Evolutionary conservation across 2,329 filamentous ascomycete genomes (phyloP), one percentile per base, ranked within the genome.

Genomic region (Verruconis gallopava): DNA sequence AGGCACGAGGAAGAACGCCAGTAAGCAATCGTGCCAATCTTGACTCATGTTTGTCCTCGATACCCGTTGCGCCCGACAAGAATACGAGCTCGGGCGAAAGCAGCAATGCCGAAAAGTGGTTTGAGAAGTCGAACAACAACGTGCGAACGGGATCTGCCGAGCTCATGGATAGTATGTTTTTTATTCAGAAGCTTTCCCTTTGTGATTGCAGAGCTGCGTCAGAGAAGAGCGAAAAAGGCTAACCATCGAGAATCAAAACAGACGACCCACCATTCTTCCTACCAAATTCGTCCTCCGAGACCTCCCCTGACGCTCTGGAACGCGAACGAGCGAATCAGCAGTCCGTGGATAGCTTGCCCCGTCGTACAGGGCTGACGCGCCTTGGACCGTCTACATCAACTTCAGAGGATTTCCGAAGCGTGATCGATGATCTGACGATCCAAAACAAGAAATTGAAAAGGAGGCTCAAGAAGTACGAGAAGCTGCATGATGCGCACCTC

Each of bases 381-480:
- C 25, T 30, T n/a, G 25, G 25, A 9, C 6, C 25, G 9, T 9
- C 25, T 9, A 18, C 40, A 30, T 40, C 28, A 53, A 79, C 77
- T 39, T 76, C 73, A 20, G 82, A 83, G 44, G 84, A 88, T 43
- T 88, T 77, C 46, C 71, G 85, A 37, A 81, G 81, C 49, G 83
- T 93, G 13, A 93, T 93, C 37, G 85, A 93, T 52, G 85, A 93
- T 55, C 60, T 93, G 45, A 93, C 85, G 0, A 67, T 93, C 19
- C 81, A 86, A 54, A 93, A 91, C 55, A 83, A 85, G 56, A 79
- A 76, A 40, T 58, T 93, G 46, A 86, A 79, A 61, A 77, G 80
- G 49, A 76, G 78, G 51, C 53, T 93, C 42, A 80, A 74, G 51
- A 78, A 74, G 41, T 83, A 83, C 47, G 80, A 82, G 56, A 77